A percentile compares a stretch with the other conserved stretches of the same genome.
Conservation (phyloP, 768 basidiomycete genomes). For the Russula ochroleuca region DNA sequence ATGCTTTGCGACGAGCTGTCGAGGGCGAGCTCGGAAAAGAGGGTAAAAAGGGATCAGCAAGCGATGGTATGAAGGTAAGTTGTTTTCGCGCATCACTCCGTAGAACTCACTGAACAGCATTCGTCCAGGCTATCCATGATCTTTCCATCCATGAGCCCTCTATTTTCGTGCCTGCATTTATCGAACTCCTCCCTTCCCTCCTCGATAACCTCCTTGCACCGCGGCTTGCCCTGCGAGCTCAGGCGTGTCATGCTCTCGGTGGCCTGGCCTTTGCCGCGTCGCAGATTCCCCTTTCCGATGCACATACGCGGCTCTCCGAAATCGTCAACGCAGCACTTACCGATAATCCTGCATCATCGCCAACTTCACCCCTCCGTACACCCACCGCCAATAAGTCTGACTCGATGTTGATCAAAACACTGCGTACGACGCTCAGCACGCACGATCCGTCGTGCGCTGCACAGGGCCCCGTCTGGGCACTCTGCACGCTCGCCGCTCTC, state of each 20-base stretch:
- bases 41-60: slow-evolving; percentile 79
- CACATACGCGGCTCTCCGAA: slow-evolving; percentile 53
- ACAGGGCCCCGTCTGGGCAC: slow-evolving; percentile 75
- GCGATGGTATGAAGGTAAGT: slow-evolving; percentile 69
- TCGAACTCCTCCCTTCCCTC: slow-evolving; percentile 55
- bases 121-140: slow-evolving; percentile 63
- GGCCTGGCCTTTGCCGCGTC: slow-evolving; percentile 58
- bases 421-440: slow-evolving; percentile 57
- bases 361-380: slow-evolving; percentile 36
- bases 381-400: slow-evolving; percentile 36
- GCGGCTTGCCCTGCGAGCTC: slow-evolving; percentile 58
- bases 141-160: slow-evolving; percentile 57
- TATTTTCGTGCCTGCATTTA: slow-evolving; percentile 67
- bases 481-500: slow-evolving; percentile 60
- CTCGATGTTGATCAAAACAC: slow-evolving; percentile 55
- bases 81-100: background rate
- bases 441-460: slow-evolving; percentile 56
- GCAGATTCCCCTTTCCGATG: slow-evolving; percentile 42
- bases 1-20: slow-evolving; percentile 68
- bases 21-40: slow-evolving; percentile 85
- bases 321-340: slow-evolving; percentile 48
- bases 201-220: slow-evolving; percentile 59
- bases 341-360: slow-evolving; percentile 31
- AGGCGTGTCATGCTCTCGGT: slow-evolving; percentile 72
- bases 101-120: slow-evolving; percentile 8